Percentiles rank a stretch among this genome's conserved stretches.
These are phyloP conservation scores for Penicillium decumbens DNA, from an alignment of 2,329 filamentous ascomycete species.

Conservation along the genomic window DNA sequence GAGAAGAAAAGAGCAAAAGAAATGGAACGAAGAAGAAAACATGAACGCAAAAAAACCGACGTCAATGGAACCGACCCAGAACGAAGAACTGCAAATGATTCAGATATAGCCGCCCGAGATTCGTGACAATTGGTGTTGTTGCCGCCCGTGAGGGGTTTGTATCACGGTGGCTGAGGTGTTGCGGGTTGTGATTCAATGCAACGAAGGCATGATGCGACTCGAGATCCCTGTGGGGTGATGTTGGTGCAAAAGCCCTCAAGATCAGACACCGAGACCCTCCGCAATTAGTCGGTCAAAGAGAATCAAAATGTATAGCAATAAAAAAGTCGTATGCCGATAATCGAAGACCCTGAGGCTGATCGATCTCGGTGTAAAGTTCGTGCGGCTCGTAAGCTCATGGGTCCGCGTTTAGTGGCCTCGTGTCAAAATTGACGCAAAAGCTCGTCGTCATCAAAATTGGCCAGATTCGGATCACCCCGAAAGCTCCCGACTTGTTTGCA, in stretches of 20 bases:
- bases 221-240: neutral
- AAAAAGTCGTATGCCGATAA: conserved; percentile 18
- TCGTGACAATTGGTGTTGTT: conserved; percentile 7
- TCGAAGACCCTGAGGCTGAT: conserved; percentile 5
- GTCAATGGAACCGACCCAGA: conserved; percentile 2
- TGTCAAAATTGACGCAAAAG: conserved; percentile 18
- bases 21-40: neutral
- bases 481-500: neutral
- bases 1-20: conserved; percentile 3
- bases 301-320: conserved; percentile 15
- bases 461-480: neutral
- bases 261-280: conserved; percentile 1
- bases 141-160: neutral
- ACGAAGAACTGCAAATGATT: conserved; percentile 11
- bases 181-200: neutral
- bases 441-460: conserved; percentile 10
- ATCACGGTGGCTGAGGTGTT: neutral
- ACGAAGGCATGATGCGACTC: neutral
- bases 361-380: conserved; percentile 24
- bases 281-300: conserved; percentile 14
- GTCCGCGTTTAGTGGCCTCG: conserved; percentile 30
- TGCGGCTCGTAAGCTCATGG: conserved; percentile 32
- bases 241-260: neutral
- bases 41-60: neutral
- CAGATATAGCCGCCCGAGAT: conserved; percentile 30